Percentiles rank a stretch among this genome's conserved stretches.
These are phyloP conservation scores for Blakeslea trispora DNA, from an alignment of 371 early-diverging fungal genomes.

Conservation along the genomic window DNA sequence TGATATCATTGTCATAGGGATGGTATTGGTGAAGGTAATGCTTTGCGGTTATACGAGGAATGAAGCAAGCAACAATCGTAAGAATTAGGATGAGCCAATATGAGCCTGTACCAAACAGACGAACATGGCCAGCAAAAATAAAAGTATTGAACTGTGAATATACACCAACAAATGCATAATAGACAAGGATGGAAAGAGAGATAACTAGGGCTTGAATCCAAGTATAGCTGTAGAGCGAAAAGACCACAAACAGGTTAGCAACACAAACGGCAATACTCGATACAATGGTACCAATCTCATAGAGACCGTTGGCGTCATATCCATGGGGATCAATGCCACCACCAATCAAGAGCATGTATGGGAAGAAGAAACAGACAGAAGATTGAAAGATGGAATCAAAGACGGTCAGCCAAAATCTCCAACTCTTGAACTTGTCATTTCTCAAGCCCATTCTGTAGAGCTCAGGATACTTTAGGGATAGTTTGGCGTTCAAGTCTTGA, in stretches of 20 bases:
- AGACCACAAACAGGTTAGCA: constrained; percentile 79
- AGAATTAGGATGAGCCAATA: constrained; percentile 57
- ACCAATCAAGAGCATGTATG: constrained; percentile 56
- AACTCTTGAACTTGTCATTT: constrained; percentile 79
- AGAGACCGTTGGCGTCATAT: constrained; percentile 60
- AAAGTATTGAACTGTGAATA: constrained; percentile 50
- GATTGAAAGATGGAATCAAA: constrained; percentile 91
- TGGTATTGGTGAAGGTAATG: constrained; percentile 50
- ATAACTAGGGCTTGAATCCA: constrained; percentile 69
- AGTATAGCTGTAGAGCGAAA: constrained; percentile 78
- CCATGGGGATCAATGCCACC: constrained; percentile 57
- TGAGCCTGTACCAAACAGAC: constrained; percentile 45
- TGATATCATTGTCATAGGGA: constrained; percentile 67
- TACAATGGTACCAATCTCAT: constrained; percentile 79
- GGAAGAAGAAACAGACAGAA: constrained; percentile 78
- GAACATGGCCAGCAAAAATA: constrained; percentile 46
- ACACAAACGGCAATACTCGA: constrained; percentile 74
- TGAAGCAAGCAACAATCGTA: constrained; percentile 44
- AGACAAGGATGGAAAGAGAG: constrained; percentile 51
- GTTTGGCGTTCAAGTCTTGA: constrained; percentile 80
- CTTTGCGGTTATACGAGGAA: constrained; percentile 52
- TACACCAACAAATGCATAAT: constrained; percentile 51
- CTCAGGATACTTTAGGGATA: constrained; percentile 78
- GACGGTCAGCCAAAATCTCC: constrained; percentile 84
- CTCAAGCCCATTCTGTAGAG: constrained; percentile 86